Conservation (phyloP, 2,329 filamentous ascomycete genomes). For the Xylaria sp. region DNA sequence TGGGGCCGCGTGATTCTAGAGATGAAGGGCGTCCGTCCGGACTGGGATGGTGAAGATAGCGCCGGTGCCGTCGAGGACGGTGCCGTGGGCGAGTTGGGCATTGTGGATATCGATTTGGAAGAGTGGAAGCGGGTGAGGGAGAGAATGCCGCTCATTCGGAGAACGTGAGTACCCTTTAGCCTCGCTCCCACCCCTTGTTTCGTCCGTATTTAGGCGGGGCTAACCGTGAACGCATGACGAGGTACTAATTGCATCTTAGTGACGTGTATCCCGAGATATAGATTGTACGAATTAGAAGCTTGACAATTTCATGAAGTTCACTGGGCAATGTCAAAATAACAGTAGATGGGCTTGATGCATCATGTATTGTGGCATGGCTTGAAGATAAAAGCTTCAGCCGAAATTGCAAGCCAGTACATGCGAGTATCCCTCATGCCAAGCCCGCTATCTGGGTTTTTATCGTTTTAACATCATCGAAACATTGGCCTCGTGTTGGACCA, state of each 20-base stretch:
- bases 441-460: background rate
- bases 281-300: background rate
- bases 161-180: conserved; percentile 58
- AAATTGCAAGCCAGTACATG: conserved; percentile 3
- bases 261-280: conserved; percentile 46
- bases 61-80: conserved; percentile 47
- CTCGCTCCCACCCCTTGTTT: background rate
- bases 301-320: conserved; percentile 13
- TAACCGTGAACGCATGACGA: background rate
- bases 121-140: conserved; percentile 60
- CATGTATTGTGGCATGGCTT: conserved; percentile 26
- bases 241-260: conserved; percentile 38
- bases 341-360: conserved; percentile 24
- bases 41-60: conserved; percentile 52
- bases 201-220: background rate
- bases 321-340: background rate
- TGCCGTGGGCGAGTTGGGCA: conserved; percentile 61
- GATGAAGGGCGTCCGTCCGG: conserved; percentile 63
- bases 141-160: conserved; percentile 63
- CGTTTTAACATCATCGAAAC: conserved; percentile 14
- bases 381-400: conserved; percentile 14
- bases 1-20: conserved; percentile 82
- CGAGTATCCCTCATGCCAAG: conserved; percentile 20
- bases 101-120: conserved; percentile 65
- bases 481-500: background rate